Conservation (phyloP, 805 yeast genomes). For the Metschnikowia reukaufii region DNA sequence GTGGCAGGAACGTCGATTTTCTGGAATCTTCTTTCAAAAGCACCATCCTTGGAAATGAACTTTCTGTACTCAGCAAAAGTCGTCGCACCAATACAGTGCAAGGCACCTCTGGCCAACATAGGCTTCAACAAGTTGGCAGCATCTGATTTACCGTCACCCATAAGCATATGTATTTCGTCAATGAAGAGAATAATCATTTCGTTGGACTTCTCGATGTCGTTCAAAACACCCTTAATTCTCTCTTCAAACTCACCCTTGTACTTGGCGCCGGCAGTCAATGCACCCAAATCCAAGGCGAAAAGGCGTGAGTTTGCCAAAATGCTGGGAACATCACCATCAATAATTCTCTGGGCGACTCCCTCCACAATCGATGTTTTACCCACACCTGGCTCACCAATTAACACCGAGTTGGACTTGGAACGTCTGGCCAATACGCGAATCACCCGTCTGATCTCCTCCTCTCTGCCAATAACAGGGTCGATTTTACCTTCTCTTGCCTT, state of each 20-base stretch:
- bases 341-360: conserved; percentile 96
- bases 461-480: conserved; percentile 98
- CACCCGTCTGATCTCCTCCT: conserved; percentile 94
- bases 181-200: conserved; percentile 86
- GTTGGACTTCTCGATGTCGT: conserved; percentile 86
- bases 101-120: conserved; percentile 91
- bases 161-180: conserved; percentile 98
- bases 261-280: conserved; percentile 97
- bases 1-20: conserved; percentile 96
- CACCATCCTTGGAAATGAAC: conserved; percentile 94
- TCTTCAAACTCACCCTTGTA: conserved; percentile 99
- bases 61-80: conserved; percentile 93
- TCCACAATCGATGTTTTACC: conserved; percentile 98
- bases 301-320: conserved; percentile 78
- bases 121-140: conserved; percentile 97
- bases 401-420: conserved; percentile 93
- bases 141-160: conserved; percentile 98
- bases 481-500: conserved; percentile 91
- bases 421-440: conserved; percentile 95
- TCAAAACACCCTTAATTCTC: conserved; percentile 93
- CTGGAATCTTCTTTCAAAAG: conserved; percentile 97
- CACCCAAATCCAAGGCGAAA: conserved; percentile 90
- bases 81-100: conserved; percentile 98
- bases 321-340: conserved; percentile 92
- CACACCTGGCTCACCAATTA: conserved; percentile 99